These are phyloP conservation scores for Aspergillus conjunctus DNA, from an alignment of 495 filamentous ascomycete species.

Conservation along the genomic window DNA sequence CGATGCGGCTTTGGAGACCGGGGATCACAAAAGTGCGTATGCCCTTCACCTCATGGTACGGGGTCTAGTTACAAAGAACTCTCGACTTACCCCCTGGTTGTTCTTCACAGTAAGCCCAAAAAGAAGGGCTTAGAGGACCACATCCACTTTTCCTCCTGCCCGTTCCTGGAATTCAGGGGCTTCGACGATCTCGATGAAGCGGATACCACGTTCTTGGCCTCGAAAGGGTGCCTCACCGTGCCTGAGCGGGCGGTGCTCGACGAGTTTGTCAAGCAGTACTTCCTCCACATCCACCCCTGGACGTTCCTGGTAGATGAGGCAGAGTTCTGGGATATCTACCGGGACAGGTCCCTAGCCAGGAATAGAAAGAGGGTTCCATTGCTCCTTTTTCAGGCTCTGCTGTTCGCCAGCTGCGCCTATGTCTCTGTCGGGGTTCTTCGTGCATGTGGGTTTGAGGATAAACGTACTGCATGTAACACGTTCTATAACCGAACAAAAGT, in stretches of 20 bases:
- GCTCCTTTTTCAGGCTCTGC: background rate
- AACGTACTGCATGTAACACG: background rate
- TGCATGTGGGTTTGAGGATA: background rate
- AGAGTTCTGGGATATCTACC: background rate
- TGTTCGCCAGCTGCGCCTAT: background rate
- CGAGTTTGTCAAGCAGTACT: background rate
- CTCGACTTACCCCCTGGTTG: background rate
- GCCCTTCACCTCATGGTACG: background rate
- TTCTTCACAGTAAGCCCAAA: background rate
- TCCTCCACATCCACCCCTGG: background rate
- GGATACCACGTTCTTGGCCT: background rate
- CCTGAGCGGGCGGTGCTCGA: background rate
- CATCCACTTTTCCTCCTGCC: background rate
- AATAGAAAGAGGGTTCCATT: background rate
- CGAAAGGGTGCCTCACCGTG: background rate
- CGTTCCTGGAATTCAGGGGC: background rate
- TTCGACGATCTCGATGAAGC: background rate
- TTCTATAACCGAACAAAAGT: background rate
- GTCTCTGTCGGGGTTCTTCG: background rate
- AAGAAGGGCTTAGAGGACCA: background rate
- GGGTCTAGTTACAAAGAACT: background rate
- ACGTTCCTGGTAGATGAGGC: background rate
- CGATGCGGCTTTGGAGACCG: background rate
- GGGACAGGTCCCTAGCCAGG: background rate
- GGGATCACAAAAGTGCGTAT: background rate